Evolutionary conservation across 2,329 filamentous ascomycete genomes (phyloP).

Genomic region (Fusarium burgessii): DNA sequence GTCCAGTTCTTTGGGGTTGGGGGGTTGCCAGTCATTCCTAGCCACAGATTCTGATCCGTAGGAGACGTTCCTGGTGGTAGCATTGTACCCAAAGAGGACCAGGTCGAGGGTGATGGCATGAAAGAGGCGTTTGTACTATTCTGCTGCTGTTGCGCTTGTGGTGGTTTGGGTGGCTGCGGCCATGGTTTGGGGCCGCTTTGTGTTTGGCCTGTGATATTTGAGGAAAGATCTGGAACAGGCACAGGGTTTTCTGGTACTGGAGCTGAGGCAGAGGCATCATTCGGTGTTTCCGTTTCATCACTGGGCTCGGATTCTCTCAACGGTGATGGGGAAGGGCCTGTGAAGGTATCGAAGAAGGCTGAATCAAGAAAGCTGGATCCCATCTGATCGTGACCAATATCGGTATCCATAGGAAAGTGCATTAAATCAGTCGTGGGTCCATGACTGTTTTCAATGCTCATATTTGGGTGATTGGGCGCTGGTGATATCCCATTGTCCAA

Average conservation of each 20-base stretch:
- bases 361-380: conserved; percentile 31
- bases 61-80: conserved; percentile 22
- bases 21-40: conserved; percentile 11
- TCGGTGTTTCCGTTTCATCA: conserved; percentile 25
- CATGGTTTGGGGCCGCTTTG: conserved; percentile 10
- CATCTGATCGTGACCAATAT: conserved; percentile 23
- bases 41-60: conserved; percentile 26
- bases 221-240: conserved; percentile 3
- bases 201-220: neutral
- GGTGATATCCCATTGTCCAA: conserved; percentile 34
- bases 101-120: conserved; percentile 27
- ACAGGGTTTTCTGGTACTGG: neutral
- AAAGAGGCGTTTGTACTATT: neutral
- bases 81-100: conserved; percentile 34
- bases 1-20: conserved; percentile 30
- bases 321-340: conserved; percentile 29
- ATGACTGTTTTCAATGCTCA: neutral
- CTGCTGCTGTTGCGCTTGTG: conserved; percentile 1
- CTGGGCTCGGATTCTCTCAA: conserved; percentile 16
- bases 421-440: conserved; percentile 14
- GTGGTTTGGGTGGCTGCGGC: conserved; percentile 1
- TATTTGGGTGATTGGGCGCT: conserved; percentile 14
- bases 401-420: conserved; percentile 21
- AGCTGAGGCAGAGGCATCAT: neutral
- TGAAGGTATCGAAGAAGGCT: conserved; percentile 40